phyloP scores from a whole-genome alignment of 2,329 filamentous ascomycete species.

The Fusarium torulosum region DNA sequence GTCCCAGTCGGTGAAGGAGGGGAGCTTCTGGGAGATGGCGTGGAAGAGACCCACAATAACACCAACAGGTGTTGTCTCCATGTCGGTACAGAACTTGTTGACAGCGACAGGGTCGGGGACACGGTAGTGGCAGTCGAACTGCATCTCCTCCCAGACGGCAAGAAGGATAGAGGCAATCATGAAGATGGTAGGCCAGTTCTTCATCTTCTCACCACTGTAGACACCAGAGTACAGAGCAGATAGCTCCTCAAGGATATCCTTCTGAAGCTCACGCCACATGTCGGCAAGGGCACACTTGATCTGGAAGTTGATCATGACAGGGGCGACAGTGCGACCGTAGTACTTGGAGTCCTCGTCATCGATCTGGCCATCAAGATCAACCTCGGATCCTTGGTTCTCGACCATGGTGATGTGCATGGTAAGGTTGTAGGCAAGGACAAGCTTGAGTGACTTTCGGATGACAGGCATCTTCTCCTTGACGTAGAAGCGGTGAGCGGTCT shows the following conservation, averaged over 20 bases:
- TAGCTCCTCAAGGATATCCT: conserved; percentile 94
- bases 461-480: conserved; percentile 87
- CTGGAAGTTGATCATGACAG: conserved; percentile 99
- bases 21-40: conserved; percentile 96
- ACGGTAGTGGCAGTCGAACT: conserved; percentile 97
- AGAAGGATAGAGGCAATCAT: conserved; percentile 94
- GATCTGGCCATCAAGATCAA: conserved; percentile 83
- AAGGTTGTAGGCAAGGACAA: conserved; percentile 95
- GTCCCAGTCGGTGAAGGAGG: conserved; percentile 94
- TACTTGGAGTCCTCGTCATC: conserved; percentile 88
- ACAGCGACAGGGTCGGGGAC: conserved; percentile 86
- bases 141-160: conserved; percentile 98
- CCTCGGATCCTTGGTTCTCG: conserved; percentile 86
- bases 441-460: conserved; percentile 94
- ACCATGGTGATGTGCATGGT: conserved; percentile 96
- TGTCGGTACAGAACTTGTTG: conserved; percentile 94
- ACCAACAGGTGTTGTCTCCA: conserved; percentile 95
- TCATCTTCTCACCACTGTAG: conserved; percentile 95
- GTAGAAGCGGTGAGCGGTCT: conserved; percentile 95
- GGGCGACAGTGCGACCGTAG: conserved; percentile 89
- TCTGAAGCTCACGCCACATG: conserved; percentile 98
- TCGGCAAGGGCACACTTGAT: conserved; percentile 97
- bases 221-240: conserved; percentile 95
- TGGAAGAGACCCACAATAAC: conserved; percentile 98
- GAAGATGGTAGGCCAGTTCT: conserved; percentile 99